Base-by-base conservation (phyloP, 805 yeast genomes). In the Suhomyces kilbournensis region DNA sequence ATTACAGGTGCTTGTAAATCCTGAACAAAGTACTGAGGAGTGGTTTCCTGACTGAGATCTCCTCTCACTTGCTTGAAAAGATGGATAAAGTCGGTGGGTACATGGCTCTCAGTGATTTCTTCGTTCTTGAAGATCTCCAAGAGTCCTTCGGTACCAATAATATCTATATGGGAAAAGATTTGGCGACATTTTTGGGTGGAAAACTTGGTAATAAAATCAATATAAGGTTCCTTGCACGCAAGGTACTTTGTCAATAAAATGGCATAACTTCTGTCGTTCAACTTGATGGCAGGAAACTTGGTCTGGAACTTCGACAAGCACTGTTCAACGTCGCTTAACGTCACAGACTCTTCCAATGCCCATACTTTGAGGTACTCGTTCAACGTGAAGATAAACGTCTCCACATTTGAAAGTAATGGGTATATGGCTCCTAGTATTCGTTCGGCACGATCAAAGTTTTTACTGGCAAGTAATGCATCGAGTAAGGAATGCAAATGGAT, bases 401-500 rank as follows among this genome's bases (percentile, higher is more conserved):
- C 70, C 26, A 66, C 52, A 49, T 56, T 67, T 53, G 59, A 72
- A 66, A 55, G 66, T 19, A 83, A 66, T 19, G 81, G 81, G 47
- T 83, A 77, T 46, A 90, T 73, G 2, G 91, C 84, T 50, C 76
- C 74, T 40, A 90, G 68, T 19, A 90, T 83, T 22, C 84, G 71
- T 56, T 82, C 83, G 0, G 96, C 96, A 61, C 97, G 76, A 20
- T 77, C 80, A 58, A 78, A 80, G 62, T 88, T 86, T 49, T 78
- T 78, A 32, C 87, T 79, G 44, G 83, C 81, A 30, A 90, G 63
- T 57, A 92, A 85, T 0, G 94, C 93, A 60, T 90, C 96, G 40
- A 90, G 74, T 34, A 90, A 69, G 2, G 92, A 81, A 84, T 92
- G 90, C 17, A 86, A 74, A 60, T 86, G 86, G 49, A 77, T 73